These are phyloP conservation scores for Cystobasidium pallidum DNA, from an alignment of 1,284 basidiomycete species.

Conservation along the genomic window DNA sequence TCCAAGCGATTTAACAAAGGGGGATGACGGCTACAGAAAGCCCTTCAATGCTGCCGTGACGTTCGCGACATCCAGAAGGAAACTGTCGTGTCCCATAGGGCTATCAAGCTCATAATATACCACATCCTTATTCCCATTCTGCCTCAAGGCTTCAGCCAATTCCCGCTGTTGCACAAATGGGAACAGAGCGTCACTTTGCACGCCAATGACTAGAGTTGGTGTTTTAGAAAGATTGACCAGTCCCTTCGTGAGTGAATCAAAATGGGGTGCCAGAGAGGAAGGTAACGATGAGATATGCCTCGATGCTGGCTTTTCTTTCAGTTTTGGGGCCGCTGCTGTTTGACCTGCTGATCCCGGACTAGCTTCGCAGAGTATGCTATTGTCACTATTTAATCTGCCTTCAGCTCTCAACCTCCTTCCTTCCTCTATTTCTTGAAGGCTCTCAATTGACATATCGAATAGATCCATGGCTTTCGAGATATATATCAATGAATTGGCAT, in stretches of 20 bases:
- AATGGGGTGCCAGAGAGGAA: conserved; percentile 65
- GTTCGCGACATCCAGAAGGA: conserved; percentile 79
- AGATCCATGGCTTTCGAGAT: conserved; percentile 99
- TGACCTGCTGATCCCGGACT: neutral
- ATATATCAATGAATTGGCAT: conserved; percentile 98
- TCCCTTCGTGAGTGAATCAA: conserved; percentile 80
- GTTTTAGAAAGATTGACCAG: conserved; percentile 74
- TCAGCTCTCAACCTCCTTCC: conserved; percentile 44
- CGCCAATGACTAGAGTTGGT: conserved; percentile 86
- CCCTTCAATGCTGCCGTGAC: conserved; percentile 78
- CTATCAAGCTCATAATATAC: conserved; percentile 97
- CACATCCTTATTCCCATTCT: conserved; percentile 83
- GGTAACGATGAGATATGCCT: conserved; percentile 63
- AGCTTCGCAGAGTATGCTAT: conserved; percentile 17
- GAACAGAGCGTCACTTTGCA: conserved; percentile 95
- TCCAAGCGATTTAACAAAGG: neutral
- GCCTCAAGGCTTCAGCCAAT: conserved; percentile 85
- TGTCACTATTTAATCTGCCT: conserved; percentile 52
- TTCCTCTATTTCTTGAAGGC: conserved; percentile 67
- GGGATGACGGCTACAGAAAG: conserved; percentile 61
- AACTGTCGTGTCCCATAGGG: conserved; percentile 91
- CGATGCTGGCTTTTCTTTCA: conserved; percentile 61
- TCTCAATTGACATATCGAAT: conserved; percentile 88
- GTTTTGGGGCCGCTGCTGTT: conserved; percentile 55
- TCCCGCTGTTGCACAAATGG: conserved; percentile 97